Evolutionary conservation across 1,139 yeast species (phyloP).

Genomic region (Magnusiomyces magnusii): DNA sequence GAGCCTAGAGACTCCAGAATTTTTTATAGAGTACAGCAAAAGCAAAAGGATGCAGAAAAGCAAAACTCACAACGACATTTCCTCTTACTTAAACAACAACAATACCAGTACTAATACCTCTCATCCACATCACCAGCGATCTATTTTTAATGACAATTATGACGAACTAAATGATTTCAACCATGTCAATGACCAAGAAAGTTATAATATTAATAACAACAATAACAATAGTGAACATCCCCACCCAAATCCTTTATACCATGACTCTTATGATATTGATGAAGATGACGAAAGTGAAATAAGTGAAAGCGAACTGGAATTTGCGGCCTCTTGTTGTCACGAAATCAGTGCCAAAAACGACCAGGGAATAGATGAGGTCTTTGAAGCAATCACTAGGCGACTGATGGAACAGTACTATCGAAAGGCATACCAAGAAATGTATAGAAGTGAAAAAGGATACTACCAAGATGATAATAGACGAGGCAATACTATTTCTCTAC

Average conservation of each 20-base stretch:
- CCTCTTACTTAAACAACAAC: not conserved
- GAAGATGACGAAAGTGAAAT: constrained; percentile 18
- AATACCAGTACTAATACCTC: too few relatives aligned
- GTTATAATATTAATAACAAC: not conserved
- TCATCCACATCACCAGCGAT: not conserved
- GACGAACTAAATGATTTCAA: not conserved
- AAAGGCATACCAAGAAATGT: constrained; percentile 7
- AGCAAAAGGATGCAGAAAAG: not conserved
- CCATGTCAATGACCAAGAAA: not conserved
- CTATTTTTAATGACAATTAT: not conserved
- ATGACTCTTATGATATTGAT: constrained; percentile 17
- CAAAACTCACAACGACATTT: not conserved
- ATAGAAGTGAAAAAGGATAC: constrained; percentile 19
- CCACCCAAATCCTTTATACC: constrained; percentile 4
- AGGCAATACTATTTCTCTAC: constrained; percentile 27
- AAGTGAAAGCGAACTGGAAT: constrained; percentile 17
- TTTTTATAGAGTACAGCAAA: not conserved
- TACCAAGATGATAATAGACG: constrained; percentile 23
- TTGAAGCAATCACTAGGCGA: constrained; percentile 32
- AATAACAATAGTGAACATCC: not conserved
- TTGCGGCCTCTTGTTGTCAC: constrained; percentile 29
- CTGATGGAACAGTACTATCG: constrained; percentile 26
- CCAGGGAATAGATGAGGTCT: constrained; percentile 34
- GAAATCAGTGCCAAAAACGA: constrained; percentile 35
- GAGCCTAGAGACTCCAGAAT: not conserved